phyloP scores from a whole-genome alignment of 257 asterid species.

The Handroanthus guayacan region DNA sequence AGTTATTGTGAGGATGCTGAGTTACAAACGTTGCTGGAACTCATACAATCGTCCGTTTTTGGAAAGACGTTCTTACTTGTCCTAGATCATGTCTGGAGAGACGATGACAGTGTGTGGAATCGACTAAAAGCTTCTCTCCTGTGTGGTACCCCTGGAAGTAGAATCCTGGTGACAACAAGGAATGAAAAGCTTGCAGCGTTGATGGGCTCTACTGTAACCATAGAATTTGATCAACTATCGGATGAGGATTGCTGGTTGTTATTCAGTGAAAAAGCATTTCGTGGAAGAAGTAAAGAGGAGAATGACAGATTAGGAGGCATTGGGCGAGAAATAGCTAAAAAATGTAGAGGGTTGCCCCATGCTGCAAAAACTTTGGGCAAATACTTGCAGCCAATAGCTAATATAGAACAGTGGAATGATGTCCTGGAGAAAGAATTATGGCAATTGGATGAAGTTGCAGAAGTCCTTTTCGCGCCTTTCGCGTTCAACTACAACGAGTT shows the following conservation, averaged over 20 bases:
- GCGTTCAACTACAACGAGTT: conserved; percentile 37
- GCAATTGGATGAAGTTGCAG: conserved; percentile 2
- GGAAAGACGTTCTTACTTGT: not conserved
- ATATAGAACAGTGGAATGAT: not conserved
- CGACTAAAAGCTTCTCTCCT: not conserved
- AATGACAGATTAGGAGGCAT: not conserved
- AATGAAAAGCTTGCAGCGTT: not conserved
- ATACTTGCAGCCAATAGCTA: not conserved
- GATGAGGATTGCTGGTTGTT: not conserved
- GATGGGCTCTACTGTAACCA: not conserved
- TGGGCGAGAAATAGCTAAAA: conserved; percentile 13
- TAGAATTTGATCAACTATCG: not conserved
- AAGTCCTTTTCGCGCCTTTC: not conserved
- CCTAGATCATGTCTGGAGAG: not conserved
- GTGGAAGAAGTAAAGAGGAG: not conserved
- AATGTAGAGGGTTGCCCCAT: conserved; percentile 22
- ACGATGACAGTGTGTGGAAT: not conserved
- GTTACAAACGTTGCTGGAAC: not conserved
- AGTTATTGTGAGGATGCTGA: not conserved
- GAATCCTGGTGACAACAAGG: not conserved
- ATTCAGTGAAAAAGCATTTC: conserved; percentile 1
- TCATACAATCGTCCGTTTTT: not conserved
- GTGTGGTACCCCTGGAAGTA: not conserved
- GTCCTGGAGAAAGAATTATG: conserved; percentile 22
- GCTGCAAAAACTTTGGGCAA: conserved; percentile 26